Evolutionary conservation across 306 rosid genomes (phyloP), one percentile per base, ranked within the genome.

Genomic region (Fragaria ananassa): DNA sequence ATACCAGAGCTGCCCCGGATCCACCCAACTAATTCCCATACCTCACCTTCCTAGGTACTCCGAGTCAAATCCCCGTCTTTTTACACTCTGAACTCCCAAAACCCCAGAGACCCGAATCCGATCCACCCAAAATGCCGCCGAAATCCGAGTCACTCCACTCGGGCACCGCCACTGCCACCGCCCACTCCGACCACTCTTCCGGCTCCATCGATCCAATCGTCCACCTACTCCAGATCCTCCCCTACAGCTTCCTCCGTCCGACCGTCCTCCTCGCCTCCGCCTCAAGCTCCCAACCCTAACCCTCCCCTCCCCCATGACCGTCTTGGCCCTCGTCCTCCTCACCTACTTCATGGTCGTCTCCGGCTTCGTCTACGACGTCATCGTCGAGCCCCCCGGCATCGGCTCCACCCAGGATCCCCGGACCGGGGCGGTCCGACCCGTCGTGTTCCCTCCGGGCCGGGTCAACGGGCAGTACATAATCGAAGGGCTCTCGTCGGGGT

Each of bases 331-430:
- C 14, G 88, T 91, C 80, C 99, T 92, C 75, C 91, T 92, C 78
- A 92, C 99, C 74, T 91, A 96, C 87, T 96, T 92, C 90, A 89
- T 96, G 93, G 97, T 96, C 44, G 93, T 96, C 68, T 96, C 99
- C 23, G 99, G 99, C 49, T 82, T 96, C 77, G 88, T 96, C 73
- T 96, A 96, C 82, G 98, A 96, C 81, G 88, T 96, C 73, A 96
- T 96, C 84, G 97, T 92, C 0, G 98, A 96, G 84, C 99, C 99
- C 18, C 98, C 98, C 0, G 97, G 99, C 45, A 96, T 92, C 74
- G 99, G 98, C 10, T 96, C 98, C 14, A 77, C 76, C 15, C 98
- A 96, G 80, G 99, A 96, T 74, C 97, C 83, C 1, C 65, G 29
- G 58, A 92, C 97, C n/a, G 99, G 99, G 18, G 2, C 99, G 14